Base-by-base conservation (phyloP, 2,329 filamentous ascomycete genomes). In the Corinectria fuckeliana region DNA sequence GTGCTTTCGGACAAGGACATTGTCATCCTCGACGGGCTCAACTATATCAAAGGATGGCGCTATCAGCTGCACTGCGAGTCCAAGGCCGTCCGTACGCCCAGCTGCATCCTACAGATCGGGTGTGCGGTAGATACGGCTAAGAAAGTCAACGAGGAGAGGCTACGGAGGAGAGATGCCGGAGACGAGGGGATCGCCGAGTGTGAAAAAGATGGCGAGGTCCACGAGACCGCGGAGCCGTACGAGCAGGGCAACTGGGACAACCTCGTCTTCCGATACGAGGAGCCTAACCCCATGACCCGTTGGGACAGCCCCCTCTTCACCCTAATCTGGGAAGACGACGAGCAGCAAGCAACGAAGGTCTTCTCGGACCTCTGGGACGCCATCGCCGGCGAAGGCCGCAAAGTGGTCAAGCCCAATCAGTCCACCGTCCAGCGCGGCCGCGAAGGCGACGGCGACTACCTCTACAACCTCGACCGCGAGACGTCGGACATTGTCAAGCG, bases 41-140 rank as follows among this genome's bases (percentile, higher is more conserved):
- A 95, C 76, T 96, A 95, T 77, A 96, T 96, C 78, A 95, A 95
- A 75, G 92, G 91, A 34, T 95, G 91, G 85, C 84, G 92, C 48
- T 96, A 96, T 74, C 91, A 96, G 80, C 80, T 96, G 20, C 90
- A 89, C 75, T 94, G 91, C 78, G 91, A 95, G 77, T 87, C 91
- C 34, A 95, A 95, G 76, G 91, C 91, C 47, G 78, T 91, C 53
- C 80, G 88, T 63, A 95, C 91, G 3, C 86, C 90, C 3, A 90
- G 85, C 75, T 93, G 90, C 69, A 86, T 95, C 56, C 79, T 95
- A 63, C 87, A 88, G 74, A 79, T 89, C 42, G 87, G 87, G 0
- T 86, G 84, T 62, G 71, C 78, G 9, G 75, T 78, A 3, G 84
- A 87, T n/a, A 74, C 74, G 61, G 84, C 86, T 2, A 76, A 75